Base-by-base conservation (phyloP, 441 rosid species). In the Jatropha multifida region DNA sequence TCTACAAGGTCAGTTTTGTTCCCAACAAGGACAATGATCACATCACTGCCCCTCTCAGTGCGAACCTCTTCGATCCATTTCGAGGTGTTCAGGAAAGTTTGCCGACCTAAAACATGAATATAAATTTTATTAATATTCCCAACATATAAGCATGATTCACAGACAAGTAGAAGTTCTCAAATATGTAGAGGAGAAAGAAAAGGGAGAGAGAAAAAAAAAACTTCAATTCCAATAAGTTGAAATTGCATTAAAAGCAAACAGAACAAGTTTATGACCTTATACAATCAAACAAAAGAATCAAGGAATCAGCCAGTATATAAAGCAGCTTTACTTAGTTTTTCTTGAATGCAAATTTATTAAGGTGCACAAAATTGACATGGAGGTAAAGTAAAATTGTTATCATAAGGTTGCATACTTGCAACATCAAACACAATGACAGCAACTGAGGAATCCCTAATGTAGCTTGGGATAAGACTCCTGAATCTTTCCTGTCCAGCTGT, bases 381-480 rank as follows among this genome's bases (percentile, higher is more conserved):
- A 11, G 40, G 44, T 8, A 20, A 23, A 11, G 56, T 4, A 48
- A 7, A 23, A 11, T 38, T 8, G 20, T 23, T 40, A 65, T 4
- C 6, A 32, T 17, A 73, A 77, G 49, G n/a, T 37, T 48, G 2
- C 97, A 70, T 85, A 92, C 97, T 92, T 75, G 94, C 92, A 78
- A 92, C 92, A 77, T 89, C 97, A 84, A 81, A 92, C 14, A 89
- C 97, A 62, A 92, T 89, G 78, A 90, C 94, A 65, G 96, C 96
- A 23, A 90, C 96, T 8, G 93, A 89, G 46, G 93, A 91, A 78
- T 91, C 93, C 84, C 94, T 85, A 52, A 91, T 90, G 59, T 91
- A 91, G 81, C 96, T 93, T 13, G 96, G 94, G 76, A 91, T 90
- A 72, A 93, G 94, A 86, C 97, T 91, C 94, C 94, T 90, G 83